Percentiles rank a stretch among this genome's conserved stretches.
Conservation (phyloP, 352 stramenopile genomes). For the Pseudoperonospora humuli region DNA sequence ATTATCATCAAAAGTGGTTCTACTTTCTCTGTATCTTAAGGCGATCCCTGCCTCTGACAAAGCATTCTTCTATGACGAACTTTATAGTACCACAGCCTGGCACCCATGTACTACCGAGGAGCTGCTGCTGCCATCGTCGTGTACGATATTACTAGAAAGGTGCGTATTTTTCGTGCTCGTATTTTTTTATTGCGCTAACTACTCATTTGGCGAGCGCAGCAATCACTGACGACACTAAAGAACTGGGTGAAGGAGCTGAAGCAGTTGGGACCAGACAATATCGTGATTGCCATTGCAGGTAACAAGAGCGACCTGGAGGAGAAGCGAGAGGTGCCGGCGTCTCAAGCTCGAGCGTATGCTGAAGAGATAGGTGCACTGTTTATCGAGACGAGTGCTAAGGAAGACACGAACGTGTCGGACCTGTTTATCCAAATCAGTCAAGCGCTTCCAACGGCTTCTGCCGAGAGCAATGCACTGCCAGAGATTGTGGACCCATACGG, state of each 20-base stretch:
- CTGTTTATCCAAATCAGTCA: constrained; percentile 91
- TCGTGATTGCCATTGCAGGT: constrained; percentile 93
- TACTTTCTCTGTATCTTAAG: too few species aligned
- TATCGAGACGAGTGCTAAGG: constrained; percentile 92
- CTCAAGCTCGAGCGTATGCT: constrained; percentile 83
- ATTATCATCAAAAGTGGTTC: too few species aligned
- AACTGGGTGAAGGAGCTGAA: constrained; percentile 94
- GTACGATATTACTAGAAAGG: constrained; percentile 96
- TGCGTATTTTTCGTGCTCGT: constrained; percentile 10
- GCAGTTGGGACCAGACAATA: constrained; percentile 87
- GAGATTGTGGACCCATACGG: constrained; percentile 84
- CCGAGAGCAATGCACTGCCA: constrained; percentile 73
- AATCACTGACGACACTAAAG: constrained; percentile 91
- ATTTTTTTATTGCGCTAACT: background rate
- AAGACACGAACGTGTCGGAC: constrained; percentile 90
- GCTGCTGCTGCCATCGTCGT: constrained; percentile 96
- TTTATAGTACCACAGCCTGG: constrained; percentile 90
- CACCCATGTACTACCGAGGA: constrained; percentile 98
- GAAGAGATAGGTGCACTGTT: constrained; percentile 91
- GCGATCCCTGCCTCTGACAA: too few species aligned
- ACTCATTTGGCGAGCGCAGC: constrained; percentile 19
- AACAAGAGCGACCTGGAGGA: constrained; percentile 92
- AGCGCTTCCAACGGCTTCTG: constrained; percentile 57
- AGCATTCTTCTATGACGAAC: background rate
- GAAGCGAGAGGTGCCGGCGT: constrained; percentile 83